Evolutionary conservation across 2,329 filamentous ascomycete species (phyloP).

Genomic region (Periconia sp.): DNA sequence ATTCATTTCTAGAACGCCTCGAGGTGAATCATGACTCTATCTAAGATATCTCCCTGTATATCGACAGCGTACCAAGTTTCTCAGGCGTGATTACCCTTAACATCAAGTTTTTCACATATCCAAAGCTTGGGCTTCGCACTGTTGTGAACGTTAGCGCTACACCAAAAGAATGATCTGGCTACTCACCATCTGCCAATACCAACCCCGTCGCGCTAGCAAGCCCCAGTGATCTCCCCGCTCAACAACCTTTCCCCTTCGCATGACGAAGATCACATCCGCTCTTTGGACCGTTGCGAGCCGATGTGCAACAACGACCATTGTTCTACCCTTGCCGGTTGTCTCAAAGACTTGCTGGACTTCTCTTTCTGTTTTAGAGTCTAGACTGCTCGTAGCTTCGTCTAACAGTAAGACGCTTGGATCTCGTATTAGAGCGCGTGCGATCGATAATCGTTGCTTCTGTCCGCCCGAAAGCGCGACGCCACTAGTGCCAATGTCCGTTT

Average conservation of each 20-base stretch:
- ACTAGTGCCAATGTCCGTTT: conserved; percentile 14
- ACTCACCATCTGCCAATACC: conserved; percentile 26
- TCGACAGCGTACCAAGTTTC: neutral
- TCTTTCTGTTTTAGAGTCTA: conserved; percentile 44
- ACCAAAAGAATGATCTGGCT: neutral
- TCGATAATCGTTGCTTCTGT: conserved; percentile 91
- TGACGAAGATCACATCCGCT: conserved; percentile 45
- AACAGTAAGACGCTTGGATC: conserved; percentile 76
- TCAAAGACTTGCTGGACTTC: conserved; percentile 44
- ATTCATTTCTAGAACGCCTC: too few species aligned
- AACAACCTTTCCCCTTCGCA: conserved; percentile 40
- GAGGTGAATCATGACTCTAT: too few species aligned
- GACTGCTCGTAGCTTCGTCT: conserved; percentile 24
- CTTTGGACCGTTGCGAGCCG: conserved; percentile 46
- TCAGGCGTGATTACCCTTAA: too few species aligned
- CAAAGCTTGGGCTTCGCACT: conserved; percentile 9
- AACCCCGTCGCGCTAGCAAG: conserved; percentile 15
- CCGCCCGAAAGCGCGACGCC: conserved; percentile 62
- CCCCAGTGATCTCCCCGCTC: conserved; percentile 32
- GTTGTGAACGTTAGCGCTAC: too few species aligned
- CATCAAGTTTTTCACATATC: conserved; percentile 1
- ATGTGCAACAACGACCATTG: conserved; percentile 45
- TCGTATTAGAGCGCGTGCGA: conserved; percentile 88
- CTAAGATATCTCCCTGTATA: neutral
- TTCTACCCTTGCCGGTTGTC: conserved; percentile 34